A percentile compares a stretch with the other conserved stretches of the same genome.
These are phyloP conservation scores for Bretschneidera sinensis DNA, from an alignment of 345 rosid genomes.

Conservation along the genomic window DNA sequence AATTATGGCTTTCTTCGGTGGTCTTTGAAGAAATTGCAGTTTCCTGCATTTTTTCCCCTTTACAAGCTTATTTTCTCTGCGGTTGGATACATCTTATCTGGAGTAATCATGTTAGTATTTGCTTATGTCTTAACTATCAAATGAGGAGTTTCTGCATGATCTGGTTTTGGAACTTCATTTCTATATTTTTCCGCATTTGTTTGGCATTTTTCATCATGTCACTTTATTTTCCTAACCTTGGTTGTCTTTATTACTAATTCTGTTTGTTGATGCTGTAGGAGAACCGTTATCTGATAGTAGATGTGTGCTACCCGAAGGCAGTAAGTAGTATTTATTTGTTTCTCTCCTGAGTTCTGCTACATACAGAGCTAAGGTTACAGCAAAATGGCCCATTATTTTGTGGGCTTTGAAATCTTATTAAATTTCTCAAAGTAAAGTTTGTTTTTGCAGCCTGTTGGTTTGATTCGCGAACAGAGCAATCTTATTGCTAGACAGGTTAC, in stretches of 20 bases:
- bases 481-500: conserved; percentile 74
- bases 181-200: background rate
- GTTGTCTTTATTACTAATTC: conserved; percentile 2
- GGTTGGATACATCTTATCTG: too few relatives aligned
- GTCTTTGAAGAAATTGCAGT: background rate
- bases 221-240: background rate
- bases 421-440: conserved; percentile 2
- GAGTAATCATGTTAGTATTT: too few relatives aligned
- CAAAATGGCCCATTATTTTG: background rate
- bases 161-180: conserved; percentile 1
- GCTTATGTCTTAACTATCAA: too few relatives aligned
- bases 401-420: conserved; percentile 13
- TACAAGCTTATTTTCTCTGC: background rate
- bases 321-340: conserved; percentile 34
- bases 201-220: background rate
- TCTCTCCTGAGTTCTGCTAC: too few relatives aligned
- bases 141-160: background rate
- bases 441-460: conserved; percentile 74
- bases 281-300: conserved; percentile 81
- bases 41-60: background rate
- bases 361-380: conserved; percentile 3
- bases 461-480: conserved; percentile 82
- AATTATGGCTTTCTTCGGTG: background rate
- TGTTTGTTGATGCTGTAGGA: conserved; percentile 47
- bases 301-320: conserved; percentile 77